These are phyloP conservation scores for Ustilago esculenta DNA, from an alignment of 1,284 basidiomycete genomes.

Conservation along the genomic window DNA sequence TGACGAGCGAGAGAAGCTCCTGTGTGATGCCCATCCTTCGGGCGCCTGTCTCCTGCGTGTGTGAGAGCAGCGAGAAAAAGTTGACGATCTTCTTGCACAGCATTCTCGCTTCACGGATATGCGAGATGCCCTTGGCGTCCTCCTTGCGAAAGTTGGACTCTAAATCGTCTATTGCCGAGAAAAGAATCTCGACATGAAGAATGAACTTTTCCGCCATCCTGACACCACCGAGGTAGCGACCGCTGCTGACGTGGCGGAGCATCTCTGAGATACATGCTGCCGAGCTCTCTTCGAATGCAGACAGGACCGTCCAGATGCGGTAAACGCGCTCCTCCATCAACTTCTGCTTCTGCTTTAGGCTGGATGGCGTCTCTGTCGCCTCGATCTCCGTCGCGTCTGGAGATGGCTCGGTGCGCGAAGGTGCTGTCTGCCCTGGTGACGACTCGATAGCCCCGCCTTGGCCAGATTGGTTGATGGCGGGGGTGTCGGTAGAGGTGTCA, in stretches of 20 bases:
- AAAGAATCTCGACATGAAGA: slow-evolving; percentile 95
- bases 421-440: slow-evolving; percentile 31
- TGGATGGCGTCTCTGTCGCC: slow-evolving; percentile 76
- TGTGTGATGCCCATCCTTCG: slow-evolving; percentile 94
- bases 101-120: slow-evolving; percentile 97
- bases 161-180: slow-evolving; percentile 95
- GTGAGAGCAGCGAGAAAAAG: slow-evolving; percentile 95
- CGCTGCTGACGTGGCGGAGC: slow-evolving; percentile 92
- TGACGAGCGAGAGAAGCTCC: slow-evolving; percentile 95
- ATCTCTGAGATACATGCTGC: slow-evolving; percentile 99
- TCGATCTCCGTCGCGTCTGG: slow-evolving; percentile 73
- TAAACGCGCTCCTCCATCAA: slow-evolving; percentile 98
- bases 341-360: slow-evolving; percentile 90
- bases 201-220: slow-evolving; percentile 99
- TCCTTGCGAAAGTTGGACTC: slow-evolving; percentile 87
- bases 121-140: slow-evolving; percentile 82
- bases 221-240: slow-evolving; percentile 94
- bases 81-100: slow-evolving; percentile 99
- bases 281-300: slow-evolving; percentile 96
- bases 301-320: slow-evolving; percentile 98
- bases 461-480: slow-evolving; percentile 8
- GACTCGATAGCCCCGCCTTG: slow-evolving; percentile 33
- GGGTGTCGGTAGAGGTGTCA: slow-evolving; percentile 12
- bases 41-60: slow-evolving; percentile 89
- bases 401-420: slow-evolving; percentile 39